Evolutionary conservation across 345 rosid species (phyloP).

Genomic region (Orychophragmus violaceus): DNA sequence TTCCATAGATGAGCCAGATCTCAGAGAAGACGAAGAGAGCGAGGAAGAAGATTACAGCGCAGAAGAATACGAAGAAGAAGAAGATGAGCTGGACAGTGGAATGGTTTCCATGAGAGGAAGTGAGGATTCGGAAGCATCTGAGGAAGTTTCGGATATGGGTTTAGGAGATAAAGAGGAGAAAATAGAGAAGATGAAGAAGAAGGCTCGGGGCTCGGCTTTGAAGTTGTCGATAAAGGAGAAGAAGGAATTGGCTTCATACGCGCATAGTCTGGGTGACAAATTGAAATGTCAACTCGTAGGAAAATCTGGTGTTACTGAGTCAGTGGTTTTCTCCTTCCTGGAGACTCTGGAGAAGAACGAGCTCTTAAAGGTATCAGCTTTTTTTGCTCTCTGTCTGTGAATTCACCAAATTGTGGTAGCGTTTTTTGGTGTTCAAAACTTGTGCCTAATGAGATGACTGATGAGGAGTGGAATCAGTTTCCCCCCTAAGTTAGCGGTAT

Average conservation of each 20-base stretch:
- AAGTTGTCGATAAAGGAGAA: slow-evolving; percentile 67
- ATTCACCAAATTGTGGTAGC: neutral
- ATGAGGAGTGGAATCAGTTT: neutral
- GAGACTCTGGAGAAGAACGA: slow-evolving; percentile 82
- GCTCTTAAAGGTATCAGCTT: slow-evolving; percentile 57
- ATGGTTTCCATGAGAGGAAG: slow-evolving; percentile 3
- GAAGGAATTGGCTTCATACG: slow-evolving; percentile 78
- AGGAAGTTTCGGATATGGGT: slow-evolving; percentile 4
- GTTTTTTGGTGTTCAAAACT: neutral
- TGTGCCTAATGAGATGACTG: neutral
- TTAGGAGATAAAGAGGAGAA: slow-evolving; percentile 10
- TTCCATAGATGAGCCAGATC: slow-evolving; percentile 3
- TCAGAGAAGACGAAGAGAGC: slow-evolving; percentile 9
- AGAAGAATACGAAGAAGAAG: slow-evolving; percentile 29
- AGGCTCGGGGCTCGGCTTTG: slow-evolving; percentile 18
- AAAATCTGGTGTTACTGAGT: slow-evolving; percentile 73
- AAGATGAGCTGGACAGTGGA: slow-evolving; percentile 19
- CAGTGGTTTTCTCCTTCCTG: slow-evolving; percentile 52
- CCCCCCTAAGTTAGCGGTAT: neutral
- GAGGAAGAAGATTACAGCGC: slow-evolving; percentile 16
- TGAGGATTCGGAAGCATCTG: slow-evolving; percentile 15
- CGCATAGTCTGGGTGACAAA: slow-evolving; percentile 69
- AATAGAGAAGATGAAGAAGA: slow-evolving; percentile 23
- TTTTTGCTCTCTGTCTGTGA: neutral
- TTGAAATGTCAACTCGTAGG: slow-evolving; percentile 74